Conservation (phyloP, 768 basidiomycete species). For the Hygrocybe punicea region DNA sequence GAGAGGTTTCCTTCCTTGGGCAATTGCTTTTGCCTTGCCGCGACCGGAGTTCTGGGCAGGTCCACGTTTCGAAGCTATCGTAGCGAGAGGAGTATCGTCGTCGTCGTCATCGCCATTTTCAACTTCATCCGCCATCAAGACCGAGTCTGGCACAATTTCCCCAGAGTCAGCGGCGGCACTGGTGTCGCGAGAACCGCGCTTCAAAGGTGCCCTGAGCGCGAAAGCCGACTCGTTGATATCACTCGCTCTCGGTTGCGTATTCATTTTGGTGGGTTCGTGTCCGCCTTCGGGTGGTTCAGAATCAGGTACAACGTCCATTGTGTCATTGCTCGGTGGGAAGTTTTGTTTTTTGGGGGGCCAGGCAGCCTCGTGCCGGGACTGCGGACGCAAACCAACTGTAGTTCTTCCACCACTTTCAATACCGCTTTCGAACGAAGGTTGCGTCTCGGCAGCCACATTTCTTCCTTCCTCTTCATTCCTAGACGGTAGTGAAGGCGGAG, state of each 20-base stretch:
- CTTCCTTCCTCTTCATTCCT: background rate
- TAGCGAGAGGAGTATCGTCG: conserved; percentile 47
- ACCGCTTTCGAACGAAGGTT: conserved; percentile 11
- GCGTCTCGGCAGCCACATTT: conserved; percentile 2
- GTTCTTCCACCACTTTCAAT: background rate
- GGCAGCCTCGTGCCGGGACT: background rate
- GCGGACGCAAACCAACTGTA: background rate
- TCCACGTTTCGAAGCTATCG: conserved; percentile 11
- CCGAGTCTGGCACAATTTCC: conserved; percentile 28
- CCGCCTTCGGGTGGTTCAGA: conserved; percentile 52
- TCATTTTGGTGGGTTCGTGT: conserved; percentile 6
- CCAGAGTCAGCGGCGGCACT: conserved; percentile 5
- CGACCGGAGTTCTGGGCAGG: background rate
- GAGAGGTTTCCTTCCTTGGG: conserved; percentile 3
- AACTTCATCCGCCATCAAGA: conserved; percentile 18
- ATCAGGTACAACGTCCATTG: conserved; percentile 57
- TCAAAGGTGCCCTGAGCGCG: conserved; percentile 5
- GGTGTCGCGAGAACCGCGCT: conserved; percentile 2
- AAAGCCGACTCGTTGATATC: background rate
- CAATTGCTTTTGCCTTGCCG: conserved; percentile 15
- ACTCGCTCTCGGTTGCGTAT: conserved; percentile 1
- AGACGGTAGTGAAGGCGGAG: background rate
- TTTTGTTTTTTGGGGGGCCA: background rate
- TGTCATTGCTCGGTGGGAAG: conserved; percentile 20
- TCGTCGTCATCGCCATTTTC: conserved; percentile 34